These are phyloP conservation scores for Naganishia liquefaciens DNA, from an alignment of 1,284 basidiomycete species.

Conservation along the genomic window DNA sequence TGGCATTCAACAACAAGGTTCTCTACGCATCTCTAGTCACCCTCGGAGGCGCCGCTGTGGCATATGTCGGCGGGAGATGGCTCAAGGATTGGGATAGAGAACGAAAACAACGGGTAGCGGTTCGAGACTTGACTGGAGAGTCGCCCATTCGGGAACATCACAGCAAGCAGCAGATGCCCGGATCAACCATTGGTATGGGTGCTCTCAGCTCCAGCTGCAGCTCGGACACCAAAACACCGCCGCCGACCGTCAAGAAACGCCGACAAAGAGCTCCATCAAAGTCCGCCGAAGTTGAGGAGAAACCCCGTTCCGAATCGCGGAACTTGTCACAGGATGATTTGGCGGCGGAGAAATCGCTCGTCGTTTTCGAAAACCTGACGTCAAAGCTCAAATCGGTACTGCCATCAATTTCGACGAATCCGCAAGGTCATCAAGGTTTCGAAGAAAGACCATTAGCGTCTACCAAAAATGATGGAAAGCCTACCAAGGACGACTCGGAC, in stretches of 20 bases:
- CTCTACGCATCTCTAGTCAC: background rate
- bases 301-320: background rate
- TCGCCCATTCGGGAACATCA: background rate
- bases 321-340: no score
- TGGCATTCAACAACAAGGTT: conserved; percentile 3
- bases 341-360: background rate
- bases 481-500: no score
- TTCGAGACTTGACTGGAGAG: conserved; percentile 7
- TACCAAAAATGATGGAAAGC: no score
- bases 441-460: background rate
- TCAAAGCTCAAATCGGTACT: conserved; percentile 14
- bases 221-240: conserved; percentile 1
- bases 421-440: background rate
- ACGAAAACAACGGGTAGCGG: conserved; percentile 1
- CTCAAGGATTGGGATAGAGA: conserved; percentile 8
- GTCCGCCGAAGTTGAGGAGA: background rate
- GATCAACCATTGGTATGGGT: background rate
- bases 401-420: background rate
- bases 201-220: conserved; percentile 1
- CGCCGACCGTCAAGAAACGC: conserved; percentile 2
- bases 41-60: background rate
- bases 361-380: background rate
- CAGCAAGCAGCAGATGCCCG: background rate
- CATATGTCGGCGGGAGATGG: background rate
- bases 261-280: conserved; percentile 12